Base-by-base conservation (phyloP, 1,139 yeast species). In the Debaryomyces psychrophilus region DNA sequence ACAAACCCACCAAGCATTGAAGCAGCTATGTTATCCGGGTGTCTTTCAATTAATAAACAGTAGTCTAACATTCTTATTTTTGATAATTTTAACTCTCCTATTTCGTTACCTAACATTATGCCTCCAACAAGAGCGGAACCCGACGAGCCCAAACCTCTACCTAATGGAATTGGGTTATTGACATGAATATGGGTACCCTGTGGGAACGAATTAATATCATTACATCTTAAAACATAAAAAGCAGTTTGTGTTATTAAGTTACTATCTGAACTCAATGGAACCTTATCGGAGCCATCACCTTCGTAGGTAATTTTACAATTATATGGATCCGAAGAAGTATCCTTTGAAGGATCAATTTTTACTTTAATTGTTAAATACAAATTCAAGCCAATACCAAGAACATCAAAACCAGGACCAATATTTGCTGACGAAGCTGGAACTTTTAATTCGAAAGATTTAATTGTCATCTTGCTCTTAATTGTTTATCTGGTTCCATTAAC, bases 121-220 rank as follows among this genome's bases (percentile, higher is more conserved):
- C 99, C 99, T 11, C 96, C 98, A 22, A 93, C 98, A 31, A 93
- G 96, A 33, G 99, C 99, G 8, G 98, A 96, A 41, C 97, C 99
- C n/a, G 96, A 87, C 1, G 98, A 92, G 1, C 99, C 99, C 50
- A 93, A 77, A 7, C 99, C 99, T 64, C 99, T 83, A 26, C 99
- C 98, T 52, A 93, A 75, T 5, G 99, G 98, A 55, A 93, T 90
- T 26, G 97, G 97, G 67, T 93, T 93, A 50, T 73, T 76, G 47
- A 93, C 95, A 51, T 82, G 87, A 40, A 93, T 77, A 44, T 72
- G 78, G n/a, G 98, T 92, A 27, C 97, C 97, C 8, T 67, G 61
- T 31, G 98, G 97, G 71, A 93, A 93, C 27, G 79, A 67, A 43
- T 81, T 69, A 44, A 90, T 73, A 7, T 82, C 84, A 67, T 90